phyloP scores from a whole-genome alignment of 495 filamentous ascomycete genomes.

The Penicillium macrosclerotiorum region DNA sequence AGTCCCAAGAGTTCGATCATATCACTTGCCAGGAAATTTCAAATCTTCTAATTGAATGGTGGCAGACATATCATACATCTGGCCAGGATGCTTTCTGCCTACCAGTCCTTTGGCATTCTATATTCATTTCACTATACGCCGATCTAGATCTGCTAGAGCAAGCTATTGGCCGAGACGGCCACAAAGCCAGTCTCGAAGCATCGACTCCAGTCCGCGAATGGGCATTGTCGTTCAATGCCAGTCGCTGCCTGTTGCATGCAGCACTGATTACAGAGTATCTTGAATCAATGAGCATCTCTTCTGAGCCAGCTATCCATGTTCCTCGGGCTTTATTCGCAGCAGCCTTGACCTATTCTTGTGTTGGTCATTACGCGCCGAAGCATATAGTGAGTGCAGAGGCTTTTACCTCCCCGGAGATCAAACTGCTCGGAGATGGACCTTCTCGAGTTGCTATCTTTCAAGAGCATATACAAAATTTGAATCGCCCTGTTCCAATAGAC shows the following conservation, averaged over 20 bases:
- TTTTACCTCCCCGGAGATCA: slow-evolving; percentile 21
- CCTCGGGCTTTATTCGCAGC: slow-evolving; percentile 26
- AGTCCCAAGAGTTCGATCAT: slow-evolving; percentile 13
- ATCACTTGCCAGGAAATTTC: slow-evolving; percentile 9
- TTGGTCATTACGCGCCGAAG: slow-evolving; percentile 11
- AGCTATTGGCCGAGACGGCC: slow-evolving; percentile 27
- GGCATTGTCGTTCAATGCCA: slow-evolving; percentile 19
- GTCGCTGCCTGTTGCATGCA: slow-evolving; percentile 28
- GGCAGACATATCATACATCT: slow-evolving; percentile 13
- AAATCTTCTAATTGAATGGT: slow-evolving; percentile 21
- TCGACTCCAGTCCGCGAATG: slow-evolving; percentile 6
- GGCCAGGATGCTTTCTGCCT: slow-evolving; percentile 25
- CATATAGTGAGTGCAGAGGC: slow-evolving; percentile 10
- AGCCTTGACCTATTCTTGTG: slow-evolving; percentile 21
- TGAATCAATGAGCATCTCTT: slow-evolving; percentile 23
- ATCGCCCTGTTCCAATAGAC: slow-evolving; percentile 6
- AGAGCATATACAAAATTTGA: neutral
- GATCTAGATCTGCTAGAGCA: slow-evolving; percentile 33
- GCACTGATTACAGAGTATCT: slow-evolving; percentile 20
- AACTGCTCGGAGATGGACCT: slow-evolving; percentile 9
- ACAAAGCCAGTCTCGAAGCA: neutral
- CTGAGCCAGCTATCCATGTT: slow-evolving; percentile 32
- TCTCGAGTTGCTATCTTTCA: neutral
- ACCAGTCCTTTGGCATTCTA: slow-evolving; percentile 35
- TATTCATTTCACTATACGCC: slow-evolving; percentile 31